Base-by-base conservation (phyloP, 495 filamentous ascomycete species). In the Penicillium maclennaniae region DNA sequence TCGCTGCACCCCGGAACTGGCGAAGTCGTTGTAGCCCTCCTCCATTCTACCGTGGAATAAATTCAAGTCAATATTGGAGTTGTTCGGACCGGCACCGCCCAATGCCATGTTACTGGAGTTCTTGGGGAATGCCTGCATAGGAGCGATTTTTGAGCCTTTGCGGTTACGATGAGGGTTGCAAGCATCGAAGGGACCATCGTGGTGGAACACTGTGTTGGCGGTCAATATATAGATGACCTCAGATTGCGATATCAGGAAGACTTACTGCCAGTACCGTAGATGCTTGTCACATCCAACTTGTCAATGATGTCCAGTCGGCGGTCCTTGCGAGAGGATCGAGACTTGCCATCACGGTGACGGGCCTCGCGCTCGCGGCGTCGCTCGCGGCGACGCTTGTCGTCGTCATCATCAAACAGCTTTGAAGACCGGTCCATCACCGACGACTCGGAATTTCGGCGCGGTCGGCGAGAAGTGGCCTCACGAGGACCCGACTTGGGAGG, bases 101-200 rank as follows among this genome's bases (percentile, higher is more conserved):
- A 99, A 70, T 4, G 85, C 83, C 74, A 97, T 97, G 74, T 99
- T 99, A 50, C 85, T 78, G 9, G 90, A 96, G 56, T 85, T 89
- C 54, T 87, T 85, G 17, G 95, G 91, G 71, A 97, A 99, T 6
- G 95, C 95, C 66, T 97, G 86, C 89, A 99, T 96, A 3, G 95
- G 95, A 12, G 93, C 91, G 26, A 87, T 84, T 50, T 85, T 82
- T 55, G 86, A 81, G 46, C 87, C 88, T 61, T 88, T 89, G 44
- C 89, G 84, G 67, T 99, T 99, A 53, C 95, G 88, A 68, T 93
- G 87, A 6, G 95, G 92, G 60, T 97, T 97, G 70, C 91, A 93
- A 15, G 95, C 95, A 72, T 99, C 95, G 61, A 96, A 99, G 8
- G 95, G 95, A 21, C 95, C 95, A 66, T 99, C 95, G 66, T 99